Percentiles rank a stretch among this genome's conserved stretches.
These are phyloP conservation scores for Populus alba DNA, from an alignment of 345 rosid species.

Conservation along the genomic window DNA sequence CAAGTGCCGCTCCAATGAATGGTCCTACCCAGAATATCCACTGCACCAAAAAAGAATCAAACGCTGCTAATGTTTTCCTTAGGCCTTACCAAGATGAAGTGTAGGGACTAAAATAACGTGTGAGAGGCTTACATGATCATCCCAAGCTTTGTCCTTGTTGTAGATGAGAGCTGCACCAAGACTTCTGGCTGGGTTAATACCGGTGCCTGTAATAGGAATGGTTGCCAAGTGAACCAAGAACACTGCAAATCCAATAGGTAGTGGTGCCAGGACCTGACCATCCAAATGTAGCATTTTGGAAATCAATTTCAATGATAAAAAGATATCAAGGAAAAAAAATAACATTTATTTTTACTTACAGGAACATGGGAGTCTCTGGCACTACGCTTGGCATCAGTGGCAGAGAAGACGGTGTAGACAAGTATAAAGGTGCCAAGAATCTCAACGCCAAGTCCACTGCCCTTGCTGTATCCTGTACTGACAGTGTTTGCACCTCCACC, in stretches of 20 bases:
- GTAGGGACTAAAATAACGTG: not conserved
- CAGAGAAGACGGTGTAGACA: slow-evolving; percentile 20
- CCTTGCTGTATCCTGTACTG: slow-evolving; percentile 5
- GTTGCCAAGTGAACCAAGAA: slow-evolving; percentile 54
- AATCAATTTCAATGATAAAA: not conserved
- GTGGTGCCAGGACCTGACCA: slow-evolving; percentile 46
- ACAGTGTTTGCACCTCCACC: slow-evolving; percentile 21
- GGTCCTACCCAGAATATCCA: slow-evolving; percentile 30
- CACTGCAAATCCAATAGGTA: slow-evolving; percentile 54
- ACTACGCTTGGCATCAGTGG: slow-evolving; percentile 17
- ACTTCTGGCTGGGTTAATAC: slow-evolving; percentile 54
- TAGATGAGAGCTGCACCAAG: slow-evolving; percentile 50
- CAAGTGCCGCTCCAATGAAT: slow-evolving; percentile 21
- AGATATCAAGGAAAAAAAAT: not conserved
- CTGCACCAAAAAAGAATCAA: not conserved
- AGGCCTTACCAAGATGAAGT: not conserved
- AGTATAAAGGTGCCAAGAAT: slow-evolving; percentile 19
- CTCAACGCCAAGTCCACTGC: slow-evolving; percentile 20
- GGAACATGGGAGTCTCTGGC: slow-evolving; percentile 24
- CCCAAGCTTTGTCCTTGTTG: slow-evolving; percentile 45
- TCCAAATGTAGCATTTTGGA: not conserved
- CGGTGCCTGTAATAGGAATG: slow-evolving; percentile 48
- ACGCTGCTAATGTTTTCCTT: not conserved
- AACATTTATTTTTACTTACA: not conserved
- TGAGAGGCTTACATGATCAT: slow-evolving; percentile 34